Evolutionary conservation across 2,329 filamentous ascomycete genomes (phyloP), one percentile per base, ranked within the genome.

Genomic region (Furcasterigmium furcatum): DNA sequence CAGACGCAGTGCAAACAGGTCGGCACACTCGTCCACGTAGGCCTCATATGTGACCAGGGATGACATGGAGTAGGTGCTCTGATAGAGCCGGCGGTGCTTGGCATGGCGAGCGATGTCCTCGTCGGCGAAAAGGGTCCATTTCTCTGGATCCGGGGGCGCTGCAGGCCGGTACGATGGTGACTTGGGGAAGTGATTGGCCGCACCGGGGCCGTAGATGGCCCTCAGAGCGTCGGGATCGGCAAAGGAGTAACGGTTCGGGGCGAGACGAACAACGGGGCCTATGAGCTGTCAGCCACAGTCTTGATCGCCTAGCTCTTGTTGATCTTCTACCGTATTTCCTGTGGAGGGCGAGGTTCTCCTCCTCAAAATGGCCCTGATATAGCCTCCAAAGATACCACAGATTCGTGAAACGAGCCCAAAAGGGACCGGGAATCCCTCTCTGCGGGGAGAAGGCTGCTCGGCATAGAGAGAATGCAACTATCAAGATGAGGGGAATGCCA

Each of bases 171-270:
- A 68, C 60, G 62, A 66, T 1, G 54, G 42, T 0, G 61, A 65
- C 46, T 68, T 68, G 9, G 53, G 18, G 39, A 63, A 65, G 7
- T 36, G n/a, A 18, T 52, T 58, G 38, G 38, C 38, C 6, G 38
- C 38, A 13, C 53, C 53, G 6, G 55, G 45, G 9, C 60, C 58
- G 40, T 61, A 61, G 25, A 68, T 64, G 43, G 56, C 50, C 46
- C 68, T 72, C 5, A 66, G 51, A 0, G 70, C 71, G 0, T 64
- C 54, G 0, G 63, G 57, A 44, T 72, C 64, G 35, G 62, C 61
- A 47, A 78, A 59, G 24, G 67, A 73, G 44, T 74, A 77, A 4
- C 74, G 66, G 19, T 71, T 63, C 0, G 73, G 73, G 0, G 68
- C 70, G 43, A 76, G 66, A 0, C 74, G 67, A 1, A 77, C 65